Conservation (phyloP, 306 rosid genomes). For the Astragalus membranaceus region DNA sequence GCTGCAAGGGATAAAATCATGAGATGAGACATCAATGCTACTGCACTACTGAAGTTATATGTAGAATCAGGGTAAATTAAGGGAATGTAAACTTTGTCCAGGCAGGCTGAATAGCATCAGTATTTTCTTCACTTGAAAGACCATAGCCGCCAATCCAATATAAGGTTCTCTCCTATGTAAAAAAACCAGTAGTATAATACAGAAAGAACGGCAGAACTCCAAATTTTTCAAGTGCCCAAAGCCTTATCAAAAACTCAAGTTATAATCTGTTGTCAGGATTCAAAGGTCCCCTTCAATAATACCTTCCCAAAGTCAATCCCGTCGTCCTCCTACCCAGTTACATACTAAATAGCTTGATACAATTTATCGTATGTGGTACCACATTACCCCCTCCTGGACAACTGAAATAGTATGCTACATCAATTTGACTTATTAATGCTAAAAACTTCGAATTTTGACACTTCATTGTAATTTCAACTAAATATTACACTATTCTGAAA, state of each 20-base stretch:
- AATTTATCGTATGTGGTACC: neutral
- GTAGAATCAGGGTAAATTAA: neutral
- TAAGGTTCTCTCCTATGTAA: slow-evolving; percentile 1
- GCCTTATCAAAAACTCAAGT: neutral
- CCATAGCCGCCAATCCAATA: neutral
- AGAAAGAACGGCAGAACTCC: neutral
- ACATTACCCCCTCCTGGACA: neutral
- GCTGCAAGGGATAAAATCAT: neutral
- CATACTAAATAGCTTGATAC: neutral
- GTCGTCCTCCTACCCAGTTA: neutral
- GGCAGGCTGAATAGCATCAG: neutral
- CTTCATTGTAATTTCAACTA: neutral
- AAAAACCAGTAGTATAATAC: neutral
- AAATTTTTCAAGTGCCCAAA: neutral
- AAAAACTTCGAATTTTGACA: neutral
- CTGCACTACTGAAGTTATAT: neutral
- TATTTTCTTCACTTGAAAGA: neutral
- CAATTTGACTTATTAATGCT: neutral
- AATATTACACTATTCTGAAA: neutral
- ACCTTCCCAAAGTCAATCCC: neutral
- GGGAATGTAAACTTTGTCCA: neutral
- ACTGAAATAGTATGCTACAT: neutral
- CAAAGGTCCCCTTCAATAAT: neutral
- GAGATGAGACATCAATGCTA: neutral
- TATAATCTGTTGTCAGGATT: neutral